A percentile compares a stretch with the other conserved stretches of the same genome.
Evolutionary conservation across 768 basidiomycete species (phyloP).

Genomic region (Trametes cinnabarina): DNA sequence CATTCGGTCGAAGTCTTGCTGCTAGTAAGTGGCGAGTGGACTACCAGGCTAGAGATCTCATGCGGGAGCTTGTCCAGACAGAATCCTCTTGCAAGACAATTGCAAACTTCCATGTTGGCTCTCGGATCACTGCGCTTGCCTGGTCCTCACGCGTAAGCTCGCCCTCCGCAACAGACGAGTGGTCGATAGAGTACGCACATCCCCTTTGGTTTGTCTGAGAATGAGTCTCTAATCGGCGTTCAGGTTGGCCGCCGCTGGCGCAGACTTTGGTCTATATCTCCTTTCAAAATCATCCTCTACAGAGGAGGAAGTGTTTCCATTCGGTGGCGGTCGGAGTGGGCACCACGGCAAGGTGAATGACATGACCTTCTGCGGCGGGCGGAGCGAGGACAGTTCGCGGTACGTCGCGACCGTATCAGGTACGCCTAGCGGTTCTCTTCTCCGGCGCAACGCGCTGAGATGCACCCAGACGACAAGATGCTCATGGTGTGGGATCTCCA

Average conservation of each 20-base stretch:
- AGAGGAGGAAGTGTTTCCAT: constrained; percentile 58
- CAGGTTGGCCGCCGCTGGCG: constrained; percentile 67
- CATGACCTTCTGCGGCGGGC: constrained; percentile 78
- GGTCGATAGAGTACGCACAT: constrained; percentile 65
- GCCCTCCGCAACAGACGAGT: constrained; percentile 59
- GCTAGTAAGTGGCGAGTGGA: constrained; percentile 46
- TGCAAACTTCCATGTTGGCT: constrained; percentile 74
- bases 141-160: constrained; percentile 75
- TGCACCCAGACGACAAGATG: constrained; percentile 67
- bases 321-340: constrained; percentile 78
- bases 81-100: constrained; percentile 46
- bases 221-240: background rate
- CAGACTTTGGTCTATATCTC: constrained; percentile 69
- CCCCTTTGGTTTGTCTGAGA: background rate
- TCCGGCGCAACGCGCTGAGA: background rate
- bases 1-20: constrained; percentile 70
- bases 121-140: constrained; percentile 68
- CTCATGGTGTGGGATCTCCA: constrained; percentile 86
- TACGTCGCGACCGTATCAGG: constrained; percentile 84
- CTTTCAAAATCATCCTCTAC: constrained; percentile 53
- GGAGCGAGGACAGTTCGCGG: constrained; percentile 60
- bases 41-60: constrained; percentile 7
- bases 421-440: constrained; percentile 25
- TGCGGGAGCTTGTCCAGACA: constrained; percentile 33
- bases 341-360: constrained; percentile 79